Evolutionary conservation across 2,329 filamentous ascomycete genomes (phyloP).

Genomic region (Hypoxylon sp.): DNA sequence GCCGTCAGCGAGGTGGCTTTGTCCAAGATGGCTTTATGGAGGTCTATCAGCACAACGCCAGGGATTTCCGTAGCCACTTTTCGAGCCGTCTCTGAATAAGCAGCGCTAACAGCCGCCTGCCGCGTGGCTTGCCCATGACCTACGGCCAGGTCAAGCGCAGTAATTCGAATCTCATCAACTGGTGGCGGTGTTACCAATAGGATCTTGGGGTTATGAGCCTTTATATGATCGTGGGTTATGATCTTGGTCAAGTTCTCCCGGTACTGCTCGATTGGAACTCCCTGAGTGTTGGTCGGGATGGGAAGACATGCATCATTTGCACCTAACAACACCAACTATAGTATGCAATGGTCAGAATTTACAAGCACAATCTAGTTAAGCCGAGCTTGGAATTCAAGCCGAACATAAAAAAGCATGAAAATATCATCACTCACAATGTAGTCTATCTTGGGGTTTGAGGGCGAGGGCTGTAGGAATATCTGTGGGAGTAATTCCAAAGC

Average conservation of each 20-base stretch:
- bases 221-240: slow-evolving; percentile 76
- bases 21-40: slow-evolving; percentile 83
- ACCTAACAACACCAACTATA: slow-evolving; percentile 82
- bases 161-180: slow-evolving; percentile 78
- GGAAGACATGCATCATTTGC: slow-evolving; percentile 88
- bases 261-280: slow-evolving; percentile 82
- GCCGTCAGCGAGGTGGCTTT: slow-evolving; percentile 70
- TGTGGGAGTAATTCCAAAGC: slow-evolving; percentile 75
- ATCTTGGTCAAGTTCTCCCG: slow-evolving; percentile 78
- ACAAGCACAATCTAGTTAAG: not conserved
- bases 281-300: slow-evolving; percentile 73
- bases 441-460: slow-evolving; percentile 69
- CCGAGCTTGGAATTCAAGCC: slow-evolving; percentile 25
- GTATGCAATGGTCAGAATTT: slow-evolving; percentile 24
- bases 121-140: slow-evolving; percentile 61
- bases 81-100: slow-evolving; percentile 72
- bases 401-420: not conserved
- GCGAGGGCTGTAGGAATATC: slow-evolving; percentile 76
- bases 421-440: slow-evolving; percentile 68
- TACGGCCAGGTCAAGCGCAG: slow-evolving; percentile 60
- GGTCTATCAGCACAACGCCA: slow-evolving; percentile 78
- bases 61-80: slow-evolving; percentile 76
- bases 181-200: slow-evolving; percentile 87
- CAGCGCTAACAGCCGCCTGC: slow-evolving; percentile 62
- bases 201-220: slow-evolving; percentile 77